Base-by-base conservation (phyloP, 2,329 filamentous ascomycete species). In the Ilyonectria robusta region DNA sequence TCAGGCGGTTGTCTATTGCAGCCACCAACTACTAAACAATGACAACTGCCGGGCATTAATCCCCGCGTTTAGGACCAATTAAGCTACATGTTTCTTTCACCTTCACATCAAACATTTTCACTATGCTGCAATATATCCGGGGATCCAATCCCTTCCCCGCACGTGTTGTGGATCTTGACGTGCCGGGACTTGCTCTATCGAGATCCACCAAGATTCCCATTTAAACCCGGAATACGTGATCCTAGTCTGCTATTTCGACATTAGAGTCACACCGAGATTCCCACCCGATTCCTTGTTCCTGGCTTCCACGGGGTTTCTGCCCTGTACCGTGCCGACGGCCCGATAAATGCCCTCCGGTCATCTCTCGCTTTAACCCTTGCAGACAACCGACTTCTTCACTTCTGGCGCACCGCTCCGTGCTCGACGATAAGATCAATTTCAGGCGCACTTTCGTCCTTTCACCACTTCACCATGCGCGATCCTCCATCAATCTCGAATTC, bases 171-270 rank as follows among this genome's bases (percentile, higher is more conserved):
- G 48, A 60, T 50, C 51, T 48, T 17, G 26, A 26, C 26, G 51
- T 55, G 40, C 60, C 57, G 57, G 50, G 48, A 44, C 53, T 37
- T 65, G n/a, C 15, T 26, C 35, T 21, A 61, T 66, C 57, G 57
- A 66, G 63, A 64, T 72, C 60, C 70, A 58, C 62, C 26, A 35
- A 47, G 11, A 31, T 19, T 46, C 42, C 59, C 56, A 37, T 62
- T 55, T 53, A 53, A 35, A 51, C 7, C 35, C 42, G 26, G 44
- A 69, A 69, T 65, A 40, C 71, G 71, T 65, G 67, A 73, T 73
- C 54, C 42, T 48, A 26, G 47, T 21, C 59, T 54, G 37, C 44
- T 46, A 73, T 73, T 68, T 72, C 71, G 62, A 70, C 69, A 71
- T 66, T 50, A 35, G 58, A 66, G 64, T 47, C 21, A 57, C 55